Evolutionary conservation across 176 grass and related monocot species (phyloP), one percentile per base, ranked within the genome.

Genomic region (Rhipidocladum racemiflorum): DNA sequence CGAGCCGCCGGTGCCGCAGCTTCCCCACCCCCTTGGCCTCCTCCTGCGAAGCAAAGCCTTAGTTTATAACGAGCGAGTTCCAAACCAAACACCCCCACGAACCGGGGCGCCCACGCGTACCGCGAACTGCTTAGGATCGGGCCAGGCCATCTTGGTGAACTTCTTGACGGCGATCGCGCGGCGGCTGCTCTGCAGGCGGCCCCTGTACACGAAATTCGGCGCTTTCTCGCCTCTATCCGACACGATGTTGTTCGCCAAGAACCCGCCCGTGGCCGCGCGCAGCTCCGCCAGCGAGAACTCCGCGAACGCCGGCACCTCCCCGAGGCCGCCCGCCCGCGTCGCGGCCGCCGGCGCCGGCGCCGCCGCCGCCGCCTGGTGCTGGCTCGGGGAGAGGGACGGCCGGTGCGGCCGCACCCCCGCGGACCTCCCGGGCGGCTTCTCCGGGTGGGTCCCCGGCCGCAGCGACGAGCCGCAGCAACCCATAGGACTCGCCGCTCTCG

Each of bases 81-180:
- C 13, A 60, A 18, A 39, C 24, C 10, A 29, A 63, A 27, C 21
- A 35, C 1, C 60, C 64, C 15, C 18, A 38, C 18, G 35, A 76
- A 84, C 53, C 70, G 35, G n/a, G n/a, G 49, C 65, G 49, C 59
- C 36, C 4, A 34, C 46, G 28, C 85, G 68, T 82, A 98, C 95
- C 77, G 90, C 92, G 78, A 98, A 98, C 87, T 98, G 95, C 90
- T 98, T 95, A 48, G 95, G 78, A 63, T 98, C 95, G 46, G 95
- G 95, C 95, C 95, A 98, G 2, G 95, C 88, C 54, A 81, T 49
- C 92, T 93, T 93, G 76, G 86, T 34, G 81, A 98, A 98, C 83
- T 98, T 98, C 90, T 98, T 98, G 62, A 98, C 92, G 84, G 95
- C 95, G 79, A 98, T 94, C 86, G 86, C 87, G 72, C 86, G 84